These are phyloP conservation scores for Leucaena leucocephala DNA, from an alignment of 306 rosid species.

Conservation along the genomic window DNA sequence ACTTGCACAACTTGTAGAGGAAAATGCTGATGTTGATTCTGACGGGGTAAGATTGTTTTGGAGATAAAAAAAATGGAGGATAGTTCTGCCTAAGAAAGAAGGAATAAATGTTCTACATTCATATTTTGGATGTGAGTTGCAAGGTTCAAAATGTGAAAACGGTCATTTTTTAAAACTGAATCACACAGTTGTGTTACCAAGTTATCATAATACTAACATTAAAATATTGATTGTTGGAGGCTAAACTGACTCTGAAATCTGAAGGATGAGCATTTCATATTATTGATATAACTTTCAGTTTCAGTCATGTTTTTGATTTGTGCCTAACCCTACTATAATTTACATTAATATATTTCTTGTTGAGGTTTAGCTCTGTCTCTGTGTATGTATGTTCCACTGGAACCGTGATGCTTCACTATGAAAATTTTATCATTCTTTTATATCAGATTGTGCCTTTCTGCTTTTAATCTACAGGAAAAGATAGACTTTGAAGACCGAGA, in stretches of 20 bases:
- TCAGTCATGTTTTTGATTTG: background rate
- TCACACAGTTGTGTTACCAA: background rate
- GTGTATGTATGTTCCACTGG: background rate
- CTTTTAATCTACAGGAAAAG: constrained; percentile 45
- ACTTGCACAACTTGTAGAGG: constrained; percentile 61
- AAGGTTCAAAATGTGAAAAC: constrained; percentile 17
- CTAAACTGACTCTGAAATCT: background rate
- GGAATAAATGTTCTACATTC: constrained; percentile 11
- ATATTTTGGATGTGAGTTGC: constrained; percentile 18
- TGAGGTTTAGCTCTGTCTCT: background rate
- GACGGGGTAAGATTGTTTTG: constrained; percentile 66
- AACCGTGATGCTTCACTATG: background rate
- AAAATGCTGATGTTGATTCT: constrained; percentile 53
- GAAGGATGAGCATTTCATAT: background rate
- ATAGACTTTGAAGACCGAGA: constrained; percentile 60
- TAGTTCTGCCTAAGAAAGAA: constrained; percentile 17
- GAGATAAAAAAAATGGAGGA: constrained; percentile 10
- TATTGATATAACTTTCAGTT: background rate
- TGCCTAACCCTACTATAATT: background rate
- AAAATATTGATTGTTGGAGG: background rate
- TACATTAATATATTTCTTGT: background rate
- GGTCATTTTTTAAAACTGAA: background rate
- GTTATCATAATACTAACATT: background rate
- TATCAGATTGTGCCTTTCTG: constrained; percentile 31
- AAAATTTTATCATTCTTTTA: background rate